These are phyloP conservation scores for Clitopilus passeckerianus DNA, from an alignment of 768 basidiomycete species.

Conservation along the genomic window DNA sequence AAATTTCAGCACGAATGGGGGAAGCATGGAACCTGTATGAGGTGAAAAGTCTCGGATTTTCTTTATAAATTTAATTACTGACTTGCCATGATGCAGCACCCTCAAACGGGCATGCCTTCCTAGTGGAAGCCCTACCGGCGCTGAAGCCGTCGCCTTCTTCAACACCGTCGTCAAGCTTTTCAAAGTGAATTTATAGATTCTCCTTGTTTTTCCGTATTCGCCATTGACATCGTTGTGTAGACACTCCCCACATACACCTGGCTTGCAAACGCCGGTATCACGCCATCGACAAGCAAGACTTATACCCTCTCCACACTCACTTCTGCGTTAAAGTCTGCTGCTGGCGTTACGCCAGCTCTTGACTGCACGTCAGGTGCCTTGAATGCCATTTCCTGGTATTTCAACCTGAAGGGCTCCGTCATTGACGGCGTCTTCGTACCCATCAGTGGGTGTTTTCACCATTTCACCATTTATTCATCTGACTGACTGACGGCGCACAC, in stretches of 20 bases:
- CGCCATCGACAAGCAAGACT: constrained; percentile 53
- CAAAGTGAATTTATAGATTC: constrained; percentile 31
- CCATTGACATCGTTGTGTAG: background rate
- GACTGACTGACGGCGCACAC: background rate
- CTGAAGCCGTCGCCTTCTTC: constrained; percentile 72
- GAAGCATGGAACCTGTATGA: constrained; percentile 60
- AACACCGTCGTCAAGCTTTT: constrained; percentile 53
- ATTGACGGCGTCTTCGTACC: constrained; percentile 61
- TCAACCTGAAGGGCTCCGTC: constrained; percentile 59
- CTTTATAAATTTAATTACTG: background rate
- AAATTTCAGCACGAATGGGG: constrained; percentile 62
- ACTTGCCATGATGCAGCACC: constrained; percentile 38
- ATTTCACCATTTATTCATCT: background rate
- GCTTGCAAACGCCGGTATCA: constrained; percentile 69
- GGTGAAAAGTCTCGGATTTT: constrained; percentile 16
- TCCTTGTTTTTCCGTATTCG: constrained; percentile 21
- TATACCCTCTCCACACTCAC: constrained; percentile 52
- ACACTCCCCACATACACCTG: constrained; percentile 68
- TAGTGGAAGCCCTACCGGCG: constrained; percentile 49
- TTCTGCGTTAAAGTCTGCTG: constrained; percentile 48
- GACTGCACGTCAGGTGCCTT: constrained; percentile 23
- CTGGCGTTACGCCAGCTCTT: constrained; percentile 43
- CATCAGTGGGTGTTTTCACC: constrained; percentile 37
- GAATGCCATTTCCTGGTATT: constrained; percentile 53
- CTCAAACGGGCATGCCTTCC: constrained; percentile 56